These are phyloP conservation scores for Botrytis pseudocinerea DNA, from an alignment of 2,329 filamentous ascomycete genomes.

Conservation along the genomic window DNA sequence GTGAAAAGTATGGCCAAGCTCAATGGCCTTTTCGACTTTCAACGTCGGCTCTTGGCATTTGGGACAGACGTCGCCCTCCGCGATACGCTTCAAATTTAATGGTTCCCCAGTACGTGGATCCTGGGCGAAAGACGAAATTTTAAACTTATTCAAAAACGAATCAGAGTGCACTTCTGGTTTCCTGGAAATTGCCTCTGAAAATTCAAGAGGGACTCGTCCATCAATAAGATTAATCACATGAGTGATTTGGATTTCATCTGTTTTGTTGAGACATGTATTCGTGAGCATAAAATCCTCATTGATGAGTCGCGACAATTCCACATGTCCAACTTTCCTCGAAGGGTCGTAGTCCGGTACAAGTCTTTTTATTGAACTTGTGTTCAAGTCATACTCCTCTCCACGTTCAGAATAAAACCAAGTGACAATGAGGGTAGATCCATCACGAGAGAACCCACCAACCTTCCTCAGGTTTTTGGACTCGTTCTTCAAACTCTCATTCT, in stretches of 20 bases:
- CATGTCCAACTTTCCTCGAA: slow-evolving; percentile 43
- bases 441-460: slow-evolving; percentile 59
- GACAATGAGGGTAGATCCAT: slow-evolving; percentile 67
- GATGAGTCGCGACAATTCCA: neutral
- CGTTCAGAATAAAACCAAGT: slow-evolving; percentile 52
- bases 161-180: neutral
- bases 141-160: neutral
- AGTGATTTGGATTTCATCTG: neutral
- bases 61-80: slow-evolving; percentile 70
- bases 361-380: slow-evolving; percentile 65
- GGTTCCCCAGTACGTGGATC: slow-evolving; percentile 45
- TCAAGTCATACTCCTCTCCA: slow-evolving; percentile 45
- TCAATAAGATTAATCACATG: slow-evolving; percentile 8
- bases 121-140: slow-evolving; percentile 31
- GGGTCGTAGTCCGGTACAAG: slow-evolving; percentile 69
- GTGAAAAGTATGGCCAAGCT: slow-evolving; percentile 93
- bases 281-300: too few species aligned
- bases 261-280: neutral
- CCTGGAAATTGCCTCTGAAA: neutral
- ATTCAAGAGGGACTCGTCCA: neutral
- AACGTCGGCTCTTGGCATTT: slow-evolving; percentile 65
- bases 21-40: slow-evolving; percentile 70
- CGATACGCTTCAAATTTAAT: slow-evolving; percentile 65
- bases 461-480: slow-evolving; percentile 48
- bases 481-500: neutral